Base-by-base conservation (phyloP, 2,329 filamentous ascomycete genomes). In the Fusarium multiceps region DNA sequence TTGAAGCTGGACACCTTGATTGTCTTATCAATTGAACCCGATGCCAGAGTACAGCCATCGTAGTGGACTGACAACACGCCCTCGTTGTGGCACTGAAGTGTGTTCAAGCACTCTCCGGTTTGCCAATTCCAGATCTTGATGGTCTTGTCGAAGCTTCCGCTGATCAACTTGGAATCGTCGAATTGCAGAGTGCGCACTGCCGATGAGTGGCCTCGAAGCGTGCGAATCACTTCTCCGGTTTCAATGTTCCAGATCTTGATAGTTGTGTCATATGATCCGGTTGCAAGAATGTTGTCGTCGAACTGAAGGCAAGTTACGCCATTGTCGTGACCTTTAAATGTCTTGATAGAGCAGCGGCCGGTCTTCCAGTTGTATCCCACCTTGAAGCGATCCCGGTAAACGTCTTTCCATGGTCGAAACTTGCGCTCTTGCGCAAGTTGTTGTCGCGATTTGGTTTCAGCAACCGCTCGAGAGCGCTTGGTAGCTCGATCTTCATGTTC, bases 311-410 rank as follows among this genome's bases (percentile, higher is more conserved):
- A 84, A 4, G 81, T 83, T 41, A 84, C 78, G 41, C 95, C 95
- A 77, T 98, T 98, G 13, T 88, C 90, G 79, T 98, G 85, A 3
- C 94, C 95, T 72, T 90, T 91, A 79, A 99, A 93, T 14, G 92
- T 89, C 77, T 91, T 94, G 72, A 93, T 91, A 9, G 90, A 90
- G 81, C 92, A 98, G 40, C 95, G 90, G 6, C 96, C 95, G 69
- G 97, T 94, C 79, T 97, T 97, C 96, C 96, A 99, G 79, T 98
- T 98, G 64, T 91, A 96, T 54, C 96, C 95, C 49, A 99, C 94
- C 78, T 95, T 96, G 85, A 95, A 98, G 18, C 93, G 89, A 78
- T 98, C 95, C 69, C 93, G 92, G 83, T 99, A 99, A 2, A 99
- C 93, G 66, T 97, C 94, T 80, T 99, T 99, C 96, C 96, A 99